A percentile compares a stretch with the other conserved stretches of the same genome.
Conservation (phyloP, 2,329 filamentous ascomycete genomes). For the Penicillium sp. region DNA sequence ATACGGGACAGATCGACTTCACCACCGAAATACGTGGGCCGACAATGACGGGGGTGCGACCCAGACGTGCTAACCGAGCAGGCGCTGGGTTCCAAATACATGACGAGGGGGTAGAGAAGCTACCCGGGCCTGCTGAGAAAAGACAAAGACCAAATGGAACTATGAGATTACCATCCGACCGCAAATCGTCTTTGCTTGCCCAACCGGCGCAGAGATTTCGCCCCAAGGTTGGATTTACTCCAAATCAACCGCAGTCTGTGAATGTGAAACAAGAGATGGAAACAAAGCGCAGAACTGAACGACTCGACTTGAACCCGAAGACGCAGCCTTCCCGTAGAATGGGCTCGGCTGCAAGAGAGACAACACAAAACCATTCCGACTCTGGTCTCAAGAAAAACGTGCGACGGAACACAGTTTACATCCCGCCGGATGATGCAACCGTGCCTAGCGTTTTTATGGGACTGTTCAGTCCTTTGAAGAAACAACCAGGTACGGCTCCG, state of each 20-base stretch:
- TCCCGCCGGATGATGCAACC: slow-evolving; percentile 44
- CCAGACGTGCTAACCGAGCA: slow-evolving; percentile 28
- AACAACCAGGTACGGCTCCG: slow-evolving; percentile 4
- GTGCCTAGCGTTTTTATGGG: slow-evolving; percentile 46
- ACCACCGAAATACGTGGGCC: slow-evolving; percentile 40
- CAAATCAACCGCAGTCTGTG: slow-evolving; percentile 18
- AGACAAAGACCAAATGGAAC: slow-evolving; percentile 20
- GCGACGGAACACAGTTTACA: slow-evolving; percentile 42
- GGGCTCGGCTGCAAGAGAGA: slow-evolving; percentile 9
- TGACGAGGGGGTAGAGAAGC: slow-evolving; percentile 32
- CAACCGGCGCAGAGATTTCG: slow-evolving; percentile 44
- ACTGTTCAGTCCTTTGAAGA: slow-evolving; percentile 44
- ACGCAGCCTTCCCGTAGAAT: slow-evolving; percentile 18
- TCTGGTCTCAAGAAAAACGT: slow-evolving; percentile 32
- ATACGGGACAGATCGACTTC: slow-evolving; percentile 42
- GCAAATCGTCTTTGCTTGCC: slow-evolving; percentile 38
- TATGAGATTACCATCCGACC: slow-evolving; percentile 11
- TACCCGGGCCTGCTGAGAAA: slow-evolving; percentile 7
- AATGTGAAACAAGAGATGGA: slow-evolving; percentile 11
- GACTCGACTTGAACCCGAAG: slow-evolving; percentile 7
- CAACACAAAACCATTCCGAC: slow-evolving; percentile 3
- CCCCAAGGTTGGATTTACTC: slow-evolving; percentile 31
- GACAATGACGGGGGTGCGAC: slow-evolving; percentile 29
- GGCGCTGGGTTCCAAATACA: slow-evolving; percentile 39
- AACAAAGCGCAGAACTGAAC: slow-evolving; percentile 4